Evolutionary conservation across 2,329 filamentous ascomycete species (phyloP), one percentile per base, ranked within the genome.

Genomic region (Fusarium sp.): DNA sequence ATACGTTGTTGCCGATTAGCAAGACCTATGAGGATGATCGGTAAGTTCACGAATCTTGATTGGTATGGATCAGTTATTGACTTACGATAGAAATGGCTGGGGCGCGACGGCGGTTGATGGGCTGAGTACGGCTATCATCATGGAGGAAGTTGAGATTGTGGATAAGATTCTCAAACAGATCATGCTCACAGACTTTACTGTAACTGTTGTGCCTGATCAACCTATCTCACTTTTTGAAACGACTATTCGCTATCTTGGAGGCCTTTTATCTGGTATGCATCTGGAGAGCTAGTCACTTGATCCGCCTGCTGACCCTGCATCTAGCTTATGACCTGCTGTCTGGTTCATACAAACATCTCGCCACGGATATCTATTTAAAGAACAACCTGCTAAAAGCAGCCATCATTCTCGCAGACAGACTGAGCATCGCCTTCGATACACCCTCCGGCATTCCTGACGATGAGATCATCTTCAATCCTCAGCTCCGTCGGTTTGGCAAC

Each of bases 101-200:
- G 73, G 73, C 3, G 73, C 73, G 7, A 75, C 73, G 3, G 73
- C 73, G 2, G 71, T 75, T 3, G 73, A 75, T 54, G 73, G 64
- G 2, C 15, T 75, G 23, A 75, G 73, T 38, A 75, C 73, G 0
- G 73, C 73, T 6, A 75, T 75, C 8, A 46, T 75, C 4, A 75
- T 75, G 73, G 60, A 72, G 10, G 67, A 75, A 11, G 30, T 10
- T 6, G 56, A 50, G 12, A 70, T 67, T 10, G 73, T 75, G n/a
- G 30, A 65, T 19, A 75, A 72, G 25, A 75, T 75, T 13, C 32
- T 75, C 0, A 37, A 49, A 13, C 73, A 75, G 13, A 70, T 75
- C 37, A 59, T 63, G 19, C 25, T 23, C 5, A 75, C 71, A 0
- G 73, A 75, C 3, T 75, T 75, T 33, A 65, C 73, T 6, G 25